Percentiles rank a stretch among this genome's conserved stretches.
Evolutionary conservation across 305 asterid species (phyloP).

Genomic region (Fraxinus platypoda): DNA sequence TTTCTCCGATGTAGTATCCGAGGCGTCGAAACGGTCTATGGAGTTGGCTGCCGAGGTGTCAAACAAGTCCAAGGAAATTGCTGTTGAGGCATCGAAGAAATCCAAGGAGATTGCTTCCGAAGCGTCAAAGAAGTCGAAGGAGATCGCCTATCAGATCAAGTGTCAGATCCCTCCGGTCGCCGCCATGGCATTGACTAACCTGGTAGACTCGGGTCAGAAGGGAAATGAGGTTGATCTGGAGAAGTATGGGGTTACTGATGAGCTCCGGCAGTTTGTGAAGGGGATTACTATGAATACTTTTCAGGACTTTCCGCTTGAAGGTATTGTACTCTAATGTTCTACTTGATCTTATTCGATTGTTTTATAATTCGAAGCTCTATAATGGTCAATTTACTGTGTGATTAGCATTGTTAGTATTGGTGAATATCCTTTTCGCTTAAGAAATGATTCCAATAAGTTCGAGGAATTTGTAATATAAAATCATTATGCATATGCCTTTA

Average conservation of each 20-base stretch:
- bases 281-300: constrained; percentile 63
- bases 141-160: constrained; percentile 59
- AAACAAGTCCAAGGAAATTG: constrained; percentile 73
- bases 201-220: constrained; percentile 40
- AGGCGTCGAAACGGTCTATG: constrained; percentile 61
- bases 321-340: constrained; percentile 26
- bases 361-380: neutral
- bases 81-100: constrained; percentile 79
- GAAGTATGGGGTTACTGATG: constrained; percentile 71
- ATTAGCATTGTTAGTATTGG: neutral
- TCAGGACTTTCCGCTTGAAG: constrained; percentile 80
- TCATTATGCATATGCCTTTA: neutral
- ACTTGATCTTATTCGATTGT: neutral
- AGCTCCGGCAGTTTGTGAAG: constrained; percentile 69
- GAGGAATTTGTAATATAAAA: neutral
- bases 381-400: neutral
- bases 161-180: constrained; percentile 56
- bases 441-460: neutral
- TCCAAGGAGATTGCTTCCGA: constrained; percentile 74
- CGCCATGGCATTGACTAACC: constrained; percentile 24
- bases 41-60: constrained; percentile 60
- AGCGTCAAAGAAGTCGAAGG: constrained; percentile 35
- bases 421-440: neutral
- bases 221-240: constrained; percentile 50
- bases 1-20: constrained; percentile 77